A percentile compares a stretch with the other conserved stretches of the same genome.
phyloP scores from a whole-genome alignment of 495 filamentous ascomycete species.

The Aspergillus leporis region DNA sequence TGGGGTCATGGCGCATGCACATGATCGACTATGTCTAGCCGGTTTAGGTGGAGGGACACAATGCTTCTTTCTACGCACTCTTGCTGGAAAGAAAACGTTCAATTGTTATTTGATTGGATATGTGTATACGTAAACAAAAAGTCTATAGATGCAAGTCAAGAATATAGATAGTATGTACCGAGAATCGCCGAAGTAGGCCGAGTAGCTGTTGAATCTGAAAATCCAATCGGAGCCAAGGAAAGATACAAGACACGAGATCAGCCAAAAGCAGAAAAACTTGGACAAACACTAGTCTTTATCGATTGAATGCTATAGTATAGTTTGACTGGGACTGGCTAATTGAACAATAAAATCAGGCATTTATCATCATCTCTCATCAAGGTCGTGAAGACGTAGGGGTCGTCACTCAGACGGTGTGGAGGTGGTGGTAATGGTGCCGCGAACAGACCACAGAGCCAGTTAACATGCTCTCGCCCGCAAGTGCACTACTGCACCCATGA shows the following conservation, averaged over 20 bases:
- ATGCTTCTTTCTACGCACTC: not conserved
- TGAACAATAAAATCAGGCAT: conserved; percentile 43
- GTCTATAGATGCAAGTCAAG: not conserved
- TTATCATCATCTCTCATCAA: conserved; percentile 58
- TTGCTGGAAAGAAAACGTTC: not conserved
- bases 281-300: conserved; percentile 19
- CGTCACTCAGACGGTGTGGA: conserved; percentile 40
- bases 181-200: not conserved
- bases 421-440: conserved; percentile 49
- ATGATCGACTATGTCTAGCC: not conserved
- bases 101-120: not conserved
- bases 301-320: conserved; percentile 42
- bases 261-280: not conserved
- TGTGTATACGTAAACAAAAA: not conserved
- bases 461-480: conserved; percentile 4
- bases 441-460: conserved; percentile 21
- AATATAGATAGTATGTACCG: not conserved
- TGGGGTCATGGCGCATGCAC: not conserved
- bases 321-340: conserved; percentile 44
- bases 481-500: conserved; percentile 39
- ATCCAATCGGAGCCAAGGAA: not conserved
- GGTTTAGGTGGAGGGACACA: not conserved
- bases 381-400: conserved; percentile 46
- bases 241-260: not conserved
- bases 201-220: not conserved